phyloP scores from a whole-genome alignment of 2,329 filamentous ascomycete genomes.

The Sporothrix luriei region DNA sequence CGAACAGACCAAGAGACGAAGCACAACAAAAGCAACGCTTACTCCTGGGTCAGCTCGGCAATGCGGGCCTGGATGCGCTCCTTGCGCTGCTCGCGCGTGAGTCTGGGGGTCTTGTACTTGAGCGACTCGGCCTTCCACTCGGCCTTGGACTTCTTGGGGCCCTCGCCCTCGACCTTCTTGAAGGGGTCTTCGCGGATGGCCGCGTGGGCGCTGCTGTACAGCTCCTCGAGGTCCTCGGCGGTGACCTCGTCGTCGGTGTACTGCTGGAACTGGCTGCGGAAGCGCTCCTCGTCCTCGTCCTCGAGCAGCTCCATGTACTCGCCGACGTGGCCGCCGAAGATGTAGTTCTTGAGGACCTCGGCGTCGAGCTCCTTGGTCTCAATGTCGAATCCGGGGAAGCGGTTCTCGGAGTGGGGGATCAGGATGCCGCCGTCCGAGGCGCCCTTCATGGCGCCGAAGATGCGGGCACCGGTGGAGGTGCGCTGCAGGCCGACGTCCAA shows the following conservation, averaged over 20 bases:
- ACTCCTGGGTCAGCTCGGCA: conserved; percentile 68
- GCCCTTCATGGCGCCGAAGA: conserved; percentile 99
- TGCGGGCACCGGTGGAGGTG: conserved; percentile 96
- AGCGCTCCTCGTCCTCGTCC: conserved; percentile 99
- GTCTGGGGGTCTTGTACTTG: conserved; percentile 80
- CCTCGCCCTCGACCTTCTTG: conserved; percentile 80
- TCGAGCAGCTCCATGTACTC: conserved; percentile 99
- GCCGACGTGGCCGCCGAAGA: conserved; percentile 95
- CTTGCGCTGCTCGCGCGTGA: conserved; percentile 80
- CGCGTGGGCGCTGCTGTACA: conserved; percentile 93
- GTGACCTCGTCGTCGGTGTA: conserved; percentile 98
- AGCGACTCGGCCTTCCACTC: conserved; percentile 94
- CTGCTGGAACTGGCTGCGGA: conserved; percentile 96
- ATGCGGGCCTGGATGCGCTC: conserved; percentile 89
- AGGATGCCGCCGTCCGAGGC: conserved; percentile 97
- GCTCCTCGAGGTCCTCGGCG: conserved; percentile 94
- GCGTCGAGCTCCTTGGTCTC: conserved; percentile 97
- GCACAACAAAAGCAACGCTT: conserved; percentile 37
- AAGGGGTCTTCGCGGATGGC: conserved; percentile 97
- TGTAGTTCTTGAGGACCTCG: conserved; percentile 98
- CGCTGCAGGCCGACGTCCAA: conserved; percentile 96
- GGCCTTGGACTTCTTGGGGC: conserved; percentile 92
- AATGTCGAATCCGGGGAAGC: conserved; percentile 98
- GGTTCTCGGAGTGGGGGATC: conserved; percentile 98
- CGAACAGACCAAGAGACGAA: not conserved